Evolutionary conservation across 352 stramenopile species (phyloP).

Genomic region (Ophiocytium majus): DNA sequence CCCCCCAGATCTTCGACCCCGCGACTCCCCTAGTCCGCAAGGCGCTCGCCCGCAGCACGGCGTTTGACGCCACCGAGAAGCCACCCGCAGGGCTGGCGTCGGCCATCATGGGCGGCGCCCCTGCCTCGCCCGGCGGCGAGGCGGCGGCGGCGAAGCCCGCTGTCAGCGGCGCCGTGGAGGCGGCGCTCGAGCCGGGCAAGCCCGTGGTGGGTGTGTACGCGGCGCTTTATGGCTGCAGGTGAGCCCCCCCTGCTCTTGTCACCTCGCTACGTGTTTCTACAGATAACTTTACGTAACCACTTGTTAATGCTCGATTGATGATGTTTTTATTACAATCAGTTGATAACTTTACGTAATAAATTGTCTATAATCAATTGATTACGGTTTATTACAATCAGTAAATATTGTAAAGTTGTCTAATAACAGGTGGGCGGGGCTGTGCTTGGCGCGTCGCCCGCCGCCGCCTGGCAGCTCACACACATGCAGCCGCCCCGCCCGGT

Average conservation of each 20-base stretch:
- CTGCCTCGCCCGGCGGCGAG: not conserved
- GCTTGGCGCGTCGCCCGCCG: too few relatives aligned
- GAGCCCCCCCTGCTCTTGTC: not conserved
- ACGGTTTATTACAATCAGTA: not conserved
- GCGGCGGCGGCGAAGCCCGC: not conserved
- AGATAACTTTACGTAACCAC: not conserved
- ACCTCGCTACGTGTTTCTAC: too few relatives aligned
- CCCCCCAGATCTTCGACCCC: slow-evolving; percentile 28
- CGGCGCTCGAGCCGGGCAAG: not conserved
- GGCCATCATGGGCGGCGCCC: not conserved
- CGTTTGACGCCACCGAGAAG: slow-evolving; percentile 46
- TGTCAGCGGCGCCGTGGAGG: not conserved
- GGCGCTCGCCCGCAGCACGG: slow-evolving; percentile 25
- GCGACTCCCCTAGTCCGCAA: slow-evolving; percentile 25
- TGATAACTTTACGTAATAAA: not conserved
- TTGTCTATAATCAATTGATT: not conserved
- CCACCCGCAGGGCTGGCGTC: slow-evolving; percentile 16
- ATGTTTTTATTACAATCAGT: not conserved
- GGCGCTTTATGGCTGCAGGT: not conserved
- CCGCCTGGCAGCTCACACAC: too few relatives aligned
- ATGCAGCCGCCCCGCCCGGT: too few relatives aligned
- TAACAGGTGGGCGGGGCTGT: not conserved
- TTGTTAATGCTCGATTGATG: not conserved
- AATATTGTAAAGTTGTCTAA: not conserved
- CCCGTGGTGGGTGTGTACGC: not conserved